phyloP scores from a whole-genome alignment of 2,329 filamentous ascomycete genomes.

The Biscogniauxia marginata region DNA sequence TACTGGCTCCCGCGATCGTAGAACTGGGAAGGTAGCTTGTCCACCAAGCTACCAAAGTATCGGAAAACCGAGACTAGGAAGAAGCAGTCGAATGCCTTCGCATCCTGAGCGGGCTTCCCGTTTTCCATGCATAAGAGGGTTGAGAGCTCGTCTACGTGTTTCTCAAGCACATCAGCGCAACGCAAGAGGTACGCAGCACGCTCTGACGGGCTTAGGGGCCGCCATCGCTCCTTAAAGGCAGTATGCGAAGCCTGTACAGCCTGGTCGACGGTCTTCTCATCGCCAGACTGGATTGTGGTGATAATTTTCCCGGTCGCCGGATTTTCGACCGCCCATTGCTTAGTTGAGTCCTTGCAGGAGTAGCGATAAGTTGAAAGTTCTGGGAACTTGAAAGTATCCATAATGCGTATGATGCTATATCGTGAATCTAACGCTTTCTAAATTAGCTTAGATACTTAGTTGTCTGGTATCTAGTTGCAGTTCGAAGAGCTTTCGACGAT shows the following conservation, averaged over 20 bases:
- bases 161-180: conserved; percentile 5
- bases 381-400: conserved; percentile 1
- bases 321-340: conserved; percentile 6
- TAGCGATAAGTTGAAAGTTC: conserved; percentile 6
- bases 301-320: conserved; percentile 7
- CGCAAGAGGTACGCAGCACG: conserved; percentile 1
- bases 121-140: conserved; percentile 4
- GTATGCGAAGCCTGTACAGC: conserved; percentile 3
- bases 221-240: conserved; percentile 3
- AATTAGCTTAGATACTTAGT: neutral
- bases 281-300: conserved; percentile 3
- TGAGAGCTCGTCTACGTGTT: conserved; percentile 1
- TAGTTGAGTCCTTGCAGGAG: neutral
- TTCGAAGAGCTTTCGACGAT: neutral
- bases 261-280: neutral
- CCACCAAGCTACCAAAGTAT: conserved; percentile 5
- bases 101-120: conserved; percentile 2
- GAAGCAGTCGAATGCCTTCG: conserved; percentile 1
- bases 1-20: conserved; percentile 3
- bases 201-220: conserved; percentile 1
- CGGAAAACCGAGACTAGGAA: conserved; percentile 1
- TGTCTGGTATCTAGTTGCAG: neutral
- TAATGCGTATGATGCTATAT: neutral
- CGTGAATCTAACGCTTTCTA: neutral
- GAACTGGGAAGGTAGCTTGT: conserved; percentile 4